Conservation (phyloP, 768 basidiomycete genomes). For the Tulasnella sp. region DNA sequence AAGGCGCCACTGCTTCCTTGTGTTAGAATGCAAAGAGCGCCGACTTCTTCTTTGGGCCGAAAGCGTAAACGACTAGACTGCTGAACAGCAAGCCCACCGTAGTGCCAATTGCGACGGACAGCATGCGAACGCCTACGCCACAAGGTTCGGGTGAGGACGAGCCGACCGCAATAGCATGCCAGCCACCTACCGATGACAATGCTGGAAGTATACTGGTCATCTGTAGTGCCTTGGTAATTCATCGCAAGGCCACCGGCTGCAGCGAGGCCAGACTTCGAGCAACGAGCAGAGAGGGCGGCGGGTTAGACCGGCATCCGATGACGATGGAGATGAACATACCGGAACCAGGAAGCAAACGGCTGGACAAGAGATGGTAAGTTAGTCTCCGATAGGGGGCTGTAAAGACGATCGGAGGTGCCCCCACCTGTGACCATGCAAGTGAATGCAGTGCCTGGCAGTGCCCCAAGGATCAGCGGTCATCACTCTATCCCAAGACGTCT, state of each 20-base stretch:
- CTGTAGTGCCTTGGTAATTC: conserved; percentile 39
- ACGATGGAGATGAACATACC: conserved; percentile 51
- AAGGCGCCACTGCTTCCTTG: neutral
- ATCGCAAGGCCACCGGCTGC: conserved; percentile 80
- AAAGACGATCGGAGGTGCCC: neutral
- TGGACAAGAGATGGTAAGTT: neutral
- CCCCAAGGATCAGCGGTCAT: conserved; percentile 8
- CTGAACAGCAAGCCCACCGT: conserved; percentile 76
- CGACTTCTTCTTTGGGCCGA: conserved; percentile 30
- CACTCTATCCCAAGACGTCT: neutral
- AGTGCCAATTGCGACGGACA: conserved; percentile 76
- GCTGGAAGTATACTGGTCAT: conserved; percentile 58
- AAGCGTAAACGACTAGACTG: conserved; percentile 32
- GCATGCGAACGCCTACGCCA: conserved; percentile 29
- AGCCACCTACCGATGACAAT: conserved; percentile 81
- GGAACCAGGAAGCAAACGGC: conserved; percentile 86
- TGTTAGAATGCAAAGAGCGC: conserved; percentile 28
- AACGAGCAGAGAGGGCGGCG: neutral
- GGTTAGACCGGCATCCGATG: conserved; percentile 51
- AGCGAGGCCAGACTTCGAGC: conserved; percentile 59
- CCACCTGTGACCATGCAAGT: conserved; percentile 77
- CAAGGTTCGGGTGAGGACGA: neutral
- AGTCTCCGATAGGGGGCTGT: neutral
- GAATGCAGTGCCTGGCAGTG: conserved; percentile 79
- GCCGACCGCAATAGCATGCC: conserved; percentile 57